phyloP scores from a whole-genome alignment of 805 yeast species.

The Yamadazyma paraphyllophila region DNA sequence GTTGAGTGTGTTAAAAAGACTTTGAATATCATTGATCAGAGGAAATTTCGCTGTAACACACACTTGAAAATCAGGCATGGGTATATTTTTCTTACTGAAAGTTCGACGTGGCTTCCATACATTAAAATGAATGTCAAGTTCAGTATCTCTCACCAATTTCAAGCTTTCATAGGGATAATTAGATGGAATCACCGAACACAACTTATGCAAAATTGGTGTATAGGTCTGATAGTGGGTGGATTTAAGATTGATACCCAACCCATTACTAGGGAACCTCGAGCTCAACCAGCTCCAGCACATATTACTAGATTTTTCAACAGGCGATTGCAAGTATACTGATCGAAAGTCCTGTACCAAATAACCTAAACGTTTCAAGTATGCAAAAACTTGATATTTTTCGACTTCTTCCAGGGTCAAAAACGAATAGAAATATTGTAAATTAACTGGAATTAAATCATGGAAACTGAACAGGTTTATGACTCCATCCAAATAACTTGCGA shows the following conservation, averaged over 20 bases:
- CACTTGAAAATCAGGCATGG: constrained; percentile 72
- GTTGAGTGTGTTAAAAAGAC: constrained; percentile 21
- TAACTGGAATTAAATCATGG: constrained; percentile 35
- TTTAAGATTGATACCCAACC: constrained; percentile 6
- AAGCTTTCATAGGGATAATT: constrained; percentile 4
- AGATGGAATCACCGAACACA: constrained; percentile 4
- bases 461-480: constrained; percentile 20
- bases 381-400: constrained; percentile 58
- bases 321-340: neutral
- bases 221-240: constrained; percentile 8
- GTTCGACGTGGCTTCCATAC: constrained; percentile 82
- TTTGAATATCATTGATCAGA: constrained; percentile 38
- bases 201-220: constrained; percentile 4
- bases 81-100: constrained; percentile 70
- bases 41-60: constrained; percentile 56
- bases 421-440: constrained; percentile 64
- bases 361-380: constrained; percentile 75
- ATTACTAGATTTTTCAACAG: neutral
- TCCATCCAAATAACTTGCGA: constrained; percentile 19
- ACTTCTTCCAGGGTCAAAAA: constrained; percentile 12
- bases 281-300: neutral
- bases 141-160: neutral
- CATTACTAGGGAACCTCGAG: neutral
- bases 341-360: constrained; percentile 51
- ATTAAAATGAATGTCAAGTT: constrained; percentile 47